phyloP scores from a whole-genome alignment of 1,139 yeast species.

The Yamadazyma triangularis region DNA sequence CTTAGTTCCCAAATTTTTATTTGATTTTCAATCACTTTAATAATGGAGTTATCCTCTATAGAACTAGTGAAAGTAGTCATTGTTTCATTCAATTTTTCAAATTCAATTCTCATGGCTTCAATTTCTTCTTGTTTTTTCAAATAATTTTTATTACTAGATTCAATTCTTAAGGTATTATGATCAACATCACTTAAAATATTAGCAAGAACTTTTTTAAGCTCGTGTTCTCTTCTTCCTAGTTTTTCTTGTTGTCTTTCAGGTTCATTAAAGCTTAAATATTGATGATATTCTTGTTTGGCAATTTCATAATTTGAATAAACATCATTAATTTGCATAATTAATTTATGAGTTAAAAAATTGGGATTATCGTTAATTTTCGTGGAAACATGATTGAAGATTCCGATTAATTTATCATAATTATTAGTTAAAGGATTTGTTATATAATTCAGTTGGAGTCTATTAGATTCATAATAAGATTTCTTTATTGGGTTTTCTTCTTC shows the following conservation, averaged over 20 bases:
- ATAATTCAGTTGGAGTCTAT: constrained; percentile 66
- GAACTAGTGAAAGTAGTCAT: constrained; percentile 15
- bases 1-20: constrained; percentile 36
- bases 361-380: constrained; percentile 19
- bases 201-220: constrained; percentile 23
- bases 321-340: constrained; percentile 32
- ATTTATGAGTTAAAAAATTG: constrained; percentile 28
- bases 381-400: constrained; percentile 45
- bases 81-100: constrained; percentile 16
- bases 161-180: constrained; percentile 35
- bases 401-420: constrained; percentile 53
- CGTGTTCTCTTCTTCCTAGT: constrained; percentile 30
- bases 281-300: constrained; percentile 24
- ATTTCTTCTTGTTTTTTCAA: constrained; percentile 31
- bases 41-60: constrained; percentile 9
- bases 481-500: constrained; percentile 8
- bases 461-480: constrained; percentile 53
- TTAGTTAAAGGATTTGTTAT: constrained; percentile 62
- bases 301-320: constrained; percentile 23
- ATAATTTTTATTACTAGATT: constrained; percentile 38
- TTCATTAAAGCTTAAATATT: constrained; percentile 19
- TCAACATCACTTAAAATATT: constrained; percentile 31
- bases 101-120: constrained; percentile 18
- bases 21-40: constrained; percentile 22
- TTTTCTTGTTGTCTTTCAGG: constrained; percentile 17